phyloP scores from a whole-genome alignment of 371 early-diverging fungal species.

The Mucor piriformis region DNA sequence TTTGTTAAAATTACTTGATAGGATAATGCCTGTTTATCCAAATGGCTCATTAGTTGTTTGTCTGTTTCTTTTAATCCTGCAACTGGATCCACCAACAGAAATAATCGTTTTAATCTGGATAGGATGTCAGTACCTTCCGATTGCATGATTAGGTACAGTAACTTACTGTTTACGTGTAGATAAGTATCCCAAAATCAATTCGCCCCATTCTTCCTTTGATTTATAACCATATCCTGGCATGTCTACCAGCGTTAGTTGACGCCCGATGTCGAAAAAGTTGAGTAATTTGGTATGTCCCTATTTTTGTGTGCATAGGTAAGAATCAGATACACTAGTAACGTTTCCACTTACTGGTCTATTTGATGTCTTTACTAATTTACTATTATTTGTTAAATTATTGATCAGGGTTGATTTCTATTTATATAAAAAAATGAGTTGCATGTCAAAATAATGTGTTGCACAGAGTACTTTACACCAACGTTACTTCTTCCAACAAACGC shows the following conservation, averaged over 20 bases:
- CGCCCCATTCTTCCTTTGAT: conserved; percentile 76
- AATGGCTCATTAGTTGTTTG: conserved; percentile 55
- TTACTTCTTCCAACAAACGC: conserved; percentile 82
- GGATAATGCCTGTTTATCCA: conserved; percentile 59
- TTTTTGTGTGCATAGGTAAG: not conserved
- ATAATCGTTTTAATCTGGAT: conserved; percentile 62
- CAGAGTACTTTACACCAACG: conserved; percentile 55
- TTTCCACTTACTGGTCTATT: conserved; percentile 62
- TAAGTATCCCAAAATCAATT: conserved; percentile 66
- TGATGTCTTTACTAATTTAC: conserved; percentile 71
- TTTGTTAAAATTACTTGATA: conserved; percentile 74
- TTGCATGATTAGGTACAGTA: too few species aligned
- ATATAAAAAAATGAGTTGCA: not conserved
- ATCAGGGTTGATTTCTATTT: conserved; percentile 72
- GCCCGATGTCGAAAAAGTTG: conserved; percentile 70
- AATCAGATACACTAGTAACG: not conserved
- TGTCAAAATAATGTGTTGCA: not conserved
- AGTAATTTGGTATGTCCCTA: conserved; percentile 74
- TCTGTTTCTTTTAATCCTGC: conserved; percentile 74
- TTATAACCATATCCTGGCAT: conserved; percentile 85
- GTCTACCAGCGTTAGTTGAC: conserved; percentile 68
- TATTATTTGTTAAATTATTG: conserved; percentile 63
- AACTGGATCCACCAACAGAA: conserved; percentile 68
- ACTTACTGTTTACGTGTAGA: conserved; percentile 60
- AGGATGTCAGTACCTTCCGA: too few species aligned